Percentiles rank a stretch among this genome's conserved stretches.
phyloP scores from a whole-genome alignment of 2,329 filamentous ascomycete genomes.

The Aspergillus tanneri region DNA sequence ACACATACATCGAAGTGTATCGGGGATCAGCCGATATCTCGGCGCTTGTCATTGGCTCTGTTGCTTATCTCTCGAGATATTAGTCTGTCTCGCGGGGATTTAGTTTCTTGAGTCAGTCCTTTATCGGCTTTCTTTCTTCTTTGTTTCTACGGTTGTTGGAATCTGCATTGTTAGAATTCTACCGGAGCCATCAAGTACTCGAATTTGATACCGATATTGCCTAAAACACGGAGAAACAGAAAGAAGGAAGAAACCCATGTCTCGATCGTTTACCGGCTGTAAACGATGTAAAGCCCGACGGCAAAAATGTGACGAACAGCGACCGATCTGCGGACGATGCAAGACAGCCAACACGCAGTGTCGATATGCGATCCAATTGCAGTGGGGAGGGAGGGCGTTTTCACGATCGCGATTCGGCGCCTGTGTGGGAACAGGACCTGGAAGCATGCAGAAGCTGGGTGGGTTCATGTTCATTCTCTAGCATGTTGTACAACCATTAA shows the following conservation, averaged over 20 bases:
- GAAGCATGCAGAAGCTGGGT: conserved; percentile 40
- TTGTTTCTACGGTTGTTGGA: too few relatives aligned
- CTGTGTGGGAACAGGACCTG: conserved; percentile 34
- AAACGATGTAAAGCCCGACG: conserved; percentile 46
- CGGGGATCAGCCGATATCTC: conserved; percentile 3
- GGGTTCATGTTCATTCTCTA: neutral
- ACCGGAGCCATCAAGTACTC: too few relatives aligned
- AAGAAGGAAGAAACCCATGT: conserved; percentile 26
- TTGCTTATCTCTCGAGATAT: neutral
- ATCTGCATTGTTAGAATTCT: too few relatives aligned
- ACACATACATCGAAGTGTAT: too few relatives aligned
- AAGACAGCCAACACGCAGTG: conserved; percentile 38
- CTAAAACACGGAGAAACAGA: conserved; percentile 12
- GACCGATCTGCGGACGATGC: conserved; percentile 43
- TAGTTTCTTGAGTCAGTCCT: too few relatives aligned
- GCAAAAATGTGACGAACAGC: conserved; percentile 48
- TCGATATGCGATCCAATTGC: conserved; percentile 44
- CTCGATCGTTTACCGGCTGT: conserved; percentile 46
- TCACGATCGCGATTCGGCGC: conserved; percentile 41
- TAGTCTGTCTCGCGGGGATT: too few relatives aligned
- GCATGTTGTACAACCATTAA: neutral
- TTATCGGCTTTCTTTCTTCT: neutral
- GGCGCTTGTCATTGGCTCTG: neutral
- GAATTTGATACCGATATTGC: too few relatives aligned
- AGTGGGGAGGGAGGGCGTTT: conserved; percentile 45